phyloP scores from a whole-genome alignment of 768 basidiomycete species.

The Steccherinum ochraceum region DNA sequence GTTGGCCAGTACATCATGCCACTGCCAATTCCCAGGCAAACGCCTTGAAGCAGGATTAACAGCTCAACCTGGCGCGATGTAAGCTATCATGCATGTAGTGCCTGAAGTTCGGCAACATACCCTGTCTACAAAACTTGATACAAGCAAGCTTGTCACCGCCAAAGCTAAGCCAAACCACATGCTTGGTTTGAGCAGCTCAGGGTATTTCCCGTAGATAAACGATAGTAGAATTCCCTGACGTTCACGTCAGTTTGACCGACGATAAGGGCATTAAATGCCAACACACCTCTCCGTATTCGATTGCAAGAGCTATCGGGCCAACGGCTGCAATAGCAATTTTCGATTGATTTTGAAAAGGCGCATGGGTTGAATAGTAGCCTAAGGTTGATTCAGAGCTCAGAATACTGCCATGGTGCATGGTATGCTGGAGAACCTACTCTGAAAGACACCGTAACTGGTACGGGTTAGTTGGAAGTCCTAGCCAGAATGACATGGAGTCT shows the following conservation, averaged over 20 bases:
- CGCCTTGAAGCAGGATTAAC: slow-evolving; percentile 17
- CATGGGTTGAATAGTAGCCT: not conserved
- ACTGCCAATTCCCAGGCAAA: slow-evolving; percentile 15
- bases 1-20: slow-evolving; percentile 21
- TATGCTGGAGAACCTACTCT: not conserved
- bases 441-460: slow-evolving; percentile 6
- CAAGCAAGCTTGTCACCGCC: slow-evolving; percentile 9
- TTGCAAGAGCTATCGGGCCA: slow-evolving; percentile 1
- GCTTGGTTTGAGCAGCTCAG: slow-evolving; percentile 11
- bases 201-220: slow-evolving; percentile 14
- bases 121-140: slow-evolving; percentile 16
- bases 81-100: not conserved
- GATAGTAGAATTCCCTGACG: slow-evolving; percentile 10
- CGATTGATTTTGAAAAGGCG: slow-evolving; percentile 1
- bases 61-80: slow-evolving; percentile 14
- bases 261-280: not conserved
- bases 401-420: too few species aligned
- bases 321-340: slow-evolving; percentile 3
- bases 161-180: slow-evolving; percentile 14
- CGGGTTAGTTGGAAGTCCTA: not conserved
- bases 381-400: not conserved
- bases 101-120: not conserved
- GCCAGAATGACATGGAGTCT: not conserved
- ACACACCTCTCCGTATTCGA: not conserved
- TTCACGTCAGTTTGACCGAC: not conserved